Conservation (phyloP, 495 filamentous ascomycete species). For the Penicillium chermesinum region DNA sequence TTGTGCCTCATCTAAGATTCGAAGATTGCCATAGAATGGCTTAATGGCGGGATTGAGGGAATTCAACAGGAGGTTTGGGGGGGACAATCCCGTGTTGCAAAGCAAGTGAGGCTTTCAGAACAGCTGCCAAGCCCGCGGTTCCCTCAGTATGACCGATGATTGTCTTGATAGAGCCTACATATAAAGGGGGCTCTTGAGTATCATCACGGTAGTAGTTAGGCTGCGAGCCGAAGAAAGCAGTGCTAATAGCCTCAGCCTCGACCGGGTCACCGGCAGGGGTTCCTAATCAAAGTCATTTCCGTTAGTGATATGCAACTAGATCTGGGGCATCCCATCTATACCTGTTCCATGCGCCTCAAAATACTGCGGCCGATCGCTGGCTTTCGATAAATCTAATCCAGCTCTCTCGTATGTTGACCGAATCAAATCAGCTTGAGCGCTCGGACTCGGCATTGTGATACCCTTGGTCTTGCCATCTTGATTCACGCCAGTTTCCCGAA, state of each 20-base stretch:
- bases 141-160: slow-evolving; percentile 55
- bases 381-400: slow-evolving; percentile 31
- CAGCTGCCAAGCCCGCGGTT: slow-evolving; percentile 52
- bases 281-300: slow-evolving; percentile 10
- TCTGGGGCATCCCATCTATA: too few relatives aligned
- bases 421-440: slow-evolving; percentile 34
- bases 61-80: slow-evolving; percentile 53
- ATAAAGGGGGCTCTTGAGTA: slow-evolving; percentile 27
- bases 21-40: slow-evolving; percentile 32
- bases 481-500: slow-evolving; percentile 38
- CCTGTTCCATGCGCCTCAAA: slow-evolving; percentile 40
- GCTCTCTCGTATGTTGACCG: slow-evolving; percentile 30
- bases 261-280: slow-evolving; percentile 39
- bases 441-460: slow-evolving; percentile 36
- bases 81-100: slow-evolving; percentile 50
- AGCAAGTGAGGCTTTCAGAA: slow-evolving; percentile 31
- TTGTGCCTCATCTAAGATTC: slow-evolving; percentile 12
- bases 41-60: slow-evolving; percentile 30
- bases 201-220: slow-evolving; percentile 31
- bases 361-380: slow-evolving; percentile 30
- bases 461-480: slow-evolving; percentile 38
- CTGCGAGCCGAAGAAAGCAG: slow-evolving; percentile 26
- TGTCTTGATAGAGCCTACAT: slow-evolving; percentile 52
- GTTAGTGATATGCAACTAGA: too few relatives aligned
- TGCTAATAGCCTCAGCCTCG: slow-evolving; percentile 33